Base-by-base conservation (phyloP, 164 flowering plant species). In the Macadamia tetraphylla region DNA sequence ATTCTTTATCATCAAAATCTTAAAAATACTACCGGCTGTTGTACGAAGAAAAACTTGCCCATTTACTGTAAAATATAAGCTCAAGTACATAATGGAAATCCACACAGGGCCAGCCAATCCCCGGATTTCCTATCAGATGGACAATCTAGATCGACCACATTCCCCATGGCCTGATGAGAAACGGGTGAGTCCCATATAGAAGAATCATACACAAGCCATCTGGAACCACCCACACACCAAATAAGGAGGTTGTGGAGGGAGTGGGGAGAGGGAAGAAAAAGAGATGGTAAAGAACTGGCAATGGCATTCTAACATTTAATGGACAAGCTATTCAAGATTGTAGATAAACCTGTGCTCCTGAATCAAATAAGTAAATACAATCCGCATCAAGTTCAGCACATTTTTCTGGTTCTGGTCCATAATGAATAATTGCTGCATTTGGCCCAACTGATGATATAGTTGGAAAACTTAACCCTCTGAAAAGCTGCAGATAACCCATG, bases 371-470 rank as follows among this genome's bases (percentile, higher is more conserved):
- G 74, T 94, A 94, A 51, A 94, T 92, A 66, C 78, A 71, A 75
- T 92, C 81, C 0, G 94, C 86, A 84, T 90, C 88, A 49, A 94
- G 79, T 82, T 94, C 98, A 5, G 96, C 80, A 81, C 98, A 94
- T 66, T 86, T 84, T 72, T 86, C 71, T 29, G 79, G 70, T 13
- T 87, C 81, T 6, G 98, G 98, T n/a, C 69, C 15, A 80, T 94
- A 94, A 78, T 92, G 98, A 52, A 92, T 89, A 49, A 94, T 79
- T 65, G 99, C 98, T 8, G 92, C 99, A 85, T 94, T 94, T 75
- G 96, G 85, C 64, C 99, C 99, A 75, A 94, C 98, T 0, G 97
- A 92, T 53, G 99, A 92, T 70, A 92, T 94, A 29, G 98, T 92
- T 29, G 98, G 99, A 75, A 94, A 94, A 77, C 99, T 94, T 80